Evolutionary conservation across 2,329 filamentous ascomycete genomes (phyloP).

Genomic region (Fusarium sororula): DNA sequence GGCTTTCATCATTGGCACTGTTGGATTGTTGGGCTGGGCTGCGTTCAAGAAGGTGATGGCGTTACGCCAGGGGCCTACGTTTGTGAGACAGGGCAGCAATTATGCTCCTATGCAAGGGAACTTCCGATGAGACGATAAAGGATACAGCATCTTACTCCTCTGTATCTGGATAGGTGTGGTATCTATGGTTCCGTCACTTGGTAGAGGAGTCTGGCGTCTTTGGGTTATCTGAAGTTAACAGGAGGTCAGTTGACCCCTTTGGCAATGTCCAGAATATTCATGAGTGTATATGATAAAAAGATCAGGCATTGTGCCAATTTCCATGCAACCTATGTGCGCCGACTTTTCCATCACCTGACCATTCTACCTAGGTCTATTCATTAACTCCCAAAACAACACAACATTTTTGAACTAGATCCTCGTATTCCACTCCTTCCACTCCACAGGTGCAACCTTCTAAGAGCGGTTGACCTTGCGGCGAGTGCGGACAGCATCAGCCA

Average conservation of each 20-base stretch:
- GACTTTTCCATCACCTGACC: conserved; percentile 33
- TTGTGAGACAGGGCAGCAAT: conserved; percentile 41
- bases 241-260: conserved; percentile 4
- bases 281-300: conserved; percentile 17
- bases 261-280: neutral
- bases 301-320: conserved; percentile 38
- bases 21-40: conserved; percentile 69
- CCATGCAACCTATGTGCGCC: conserved; percentile 43
- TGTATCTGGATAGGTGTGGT: neutral
- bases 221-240: conserved; percentile 9
- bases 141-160: neutral
- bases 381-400: conserved; percentile 35
- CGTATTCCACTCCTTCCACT: conserved; percentile 18
- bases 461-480: conserved; percentile 66
- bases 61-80: conserved; percentile 46
- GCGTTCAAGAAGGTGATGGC: conserved; percentile 60
- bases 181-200: neutral
- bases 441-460: conserved; percentile 41
- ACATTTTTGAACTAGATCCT: conserved; percentile 11
- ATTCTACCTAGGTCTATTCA: conserved; percentile 32
- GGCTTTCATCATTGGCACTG: conserved; percentile 68
- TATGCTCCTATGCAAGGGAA: conserved; percentile 45
- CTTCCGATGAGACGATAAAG: conserved; percentile 24
- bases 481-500: conserved; percentile 83
- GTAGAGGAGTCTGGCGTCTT: conserved; percentile 23